phyloP scores from a whole-genome alignment of 495 filamentous ascomycete species.

The Xylaria longipes region DNA sequence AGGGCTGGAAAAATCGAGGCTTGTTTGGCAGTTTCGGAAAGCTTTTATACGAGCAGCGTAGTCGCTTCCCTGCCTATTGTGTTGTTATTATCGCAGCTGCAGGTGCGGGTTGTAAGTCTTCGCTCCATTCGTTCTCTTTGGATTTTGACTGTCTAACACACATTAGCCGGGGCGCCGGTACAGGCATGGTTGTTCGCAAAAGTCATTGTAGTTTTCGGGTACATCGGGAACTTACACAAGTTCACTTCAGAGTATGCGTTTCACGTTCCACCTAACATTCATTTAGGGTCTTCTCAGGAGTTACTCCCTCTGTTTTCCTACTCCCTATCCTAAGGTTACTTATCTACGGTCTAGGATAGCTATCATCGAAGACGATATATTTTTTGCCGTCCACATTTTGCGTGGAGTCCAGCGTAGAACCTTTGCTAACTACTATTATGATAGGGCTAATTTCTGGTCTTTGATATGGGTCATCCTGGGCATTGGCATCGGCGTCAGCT shows the following conservation, averaged over 20 bases:
- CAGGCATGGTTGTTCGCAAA: conserved; percentile 55
- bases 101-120: conserved; percentile 42
- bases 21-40: conserved; percentile 55
- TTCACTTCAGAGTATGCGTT: conserved; percentile 29
- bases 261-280: neutral
- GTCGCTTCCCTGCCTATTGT: conserved; percentile 44
- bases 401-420: neutral
- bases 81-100: conserved; percentile 47
- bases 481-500: conserved; percentile 45
- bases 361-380: neutral
- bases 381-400: neutral
- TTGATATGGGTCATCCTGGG: conserved; percentile 57
- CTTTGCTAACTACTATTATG: conserved; percentile 3
- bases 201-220: conserved; percentile 49
- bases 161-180: conserved; percentile 45
- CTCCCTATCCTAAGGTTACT: neutral
- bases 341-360: neutral
- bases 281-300: neutral
- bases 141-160: conserved; percentile 20
- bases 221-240: conserved; percentile 29
- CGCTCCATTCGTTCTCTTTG: neutral
- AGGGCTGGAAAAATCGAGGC: conserved; percentile 44
- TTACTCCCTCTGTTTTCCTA: neutral
- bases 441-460: conserved; percentile 50
- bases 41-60: conserved; percentile 52